These are phyloP conservation scores for Linum usitatissimum DNA, from an alignment of 345 rosid genomes.

Conservation along the genomic window DNA sequence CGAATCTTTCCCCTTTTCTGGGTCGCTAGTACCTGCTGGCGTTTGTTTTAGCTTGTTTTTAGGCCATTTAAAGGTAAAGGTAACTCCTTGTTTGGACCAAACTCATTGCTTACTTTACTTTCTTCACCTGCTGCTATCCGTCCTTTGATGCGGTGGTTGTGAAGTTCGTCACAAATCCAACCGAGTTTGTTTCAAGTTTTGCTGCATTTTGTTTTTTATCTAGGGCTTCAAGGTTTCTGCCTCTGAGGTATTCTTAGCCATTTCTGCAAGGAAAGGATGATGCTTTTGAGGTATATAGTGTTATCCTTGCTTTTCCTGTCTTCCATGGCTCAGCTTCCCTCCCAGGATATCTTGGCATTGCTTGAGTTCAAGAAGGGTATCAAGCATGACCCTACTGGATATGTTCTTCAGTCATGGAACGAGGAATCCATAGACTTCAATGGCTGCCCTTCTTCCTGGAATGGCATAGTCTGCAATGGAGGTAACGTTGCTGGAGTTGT, in stretches of 20 bases:
- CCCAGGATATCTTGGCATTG: conserved; percentile 88
- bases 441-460: conserved; percentile 98
- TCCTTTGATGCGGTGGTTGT: conserved; percentile 12
- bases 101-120: conserved; percentile 4
- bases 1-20: conserved; percentile 18
- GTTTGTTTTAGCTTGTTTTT: conserved; percentile 19
- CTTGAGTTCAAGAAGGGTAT: conserved; percentile 92
- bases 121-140: conserved; percentile 1
- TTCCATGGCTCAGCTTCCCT: conserved; percentile 84
- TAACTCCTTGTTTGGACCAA: conserved; percentile 20
- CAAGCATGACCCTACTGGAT: conserved; percentile 95
- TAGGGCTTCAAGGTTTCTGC: not conserved
- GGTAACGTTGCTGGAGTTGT: conserved; percentile 85
- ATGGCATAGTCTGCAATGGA: conserved; percentile 84
- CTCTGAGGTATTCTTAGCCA: not conserved
- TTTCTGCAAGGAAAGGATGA: conserved; percentile 15
- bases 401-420: conserved; percentile 84
- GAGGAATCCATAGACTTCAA: conserved; percentile 89
- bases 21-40: conserved; percentile 32
- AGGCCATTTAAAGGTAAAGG: conserved; percentile 26
- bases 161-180: conserved; percentile 16
- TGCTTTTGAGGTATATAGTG: conserved; percentile 35
- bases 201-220: no score
- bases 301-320: conserved; percentile 35
- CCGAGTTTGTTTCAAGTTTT: conserved; percentile 11